Evolutionary conservation across 1,139 yeast species (phyloP).

Genomic region (Arxiozyma slooffiae): DNA sequence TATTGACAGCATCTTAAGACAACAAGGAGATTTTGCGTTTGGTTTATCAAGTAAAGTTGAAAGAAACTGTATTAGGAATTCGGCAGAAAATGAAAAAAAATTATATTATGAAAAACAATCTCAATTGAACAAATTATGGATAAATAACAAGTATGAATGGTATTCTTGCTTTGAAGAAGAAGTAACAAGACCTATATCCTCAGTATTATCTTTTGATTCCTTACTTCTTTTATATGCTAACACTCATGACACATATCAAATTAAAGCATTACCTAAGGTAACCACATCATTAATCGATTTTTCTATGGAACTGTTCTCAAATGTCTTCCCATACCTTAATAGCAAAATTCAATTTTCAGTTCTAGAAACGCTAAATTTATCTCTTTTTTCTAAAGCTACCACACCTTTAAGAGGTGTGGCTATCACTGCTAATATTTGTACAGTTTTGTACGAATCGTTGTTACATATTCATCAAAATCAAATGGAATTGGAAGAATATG

Average conservation of each 20-base stretch:
- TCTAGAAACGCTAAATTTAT: slow-evolving; percentile 64
- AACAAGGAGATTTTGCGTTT: slow-evolving; percentile 35
- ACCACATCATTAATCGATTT: slow-evolving; percentile 58
- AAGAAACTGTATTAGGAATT: slow-evolving; percentile 31
- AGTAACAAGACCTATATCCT: slow-evolving; percentile 32
- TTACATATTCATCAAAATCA: slow-evolving; percentile 23
- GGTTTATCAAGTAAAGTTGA: slow-evolving; percentile 39
- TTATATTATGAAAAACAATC: slow-evolving; percentile 5
- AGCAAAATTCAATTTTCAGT: slow-evolving; percentile 77
- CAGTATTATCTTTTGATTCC: slow-evolving; percentile 36
- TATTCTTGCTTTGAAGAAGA: slow-evolving; percentile 31
- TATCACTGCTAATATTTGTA: slow-evolving; percentile 48
- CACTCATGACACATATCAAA: slow-evolving; percentile 24
- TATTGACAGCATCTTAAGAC: slow-evolving; percentile 19
- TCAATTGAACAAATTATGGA: slow-evolving; percentile 16
- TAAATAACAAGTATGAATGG: slow-evolving; percentile 28
- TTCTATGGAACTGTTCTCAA: slow-evolving; percentile 66
- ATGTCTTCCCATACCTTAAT: slow-evolving; percentile 65
- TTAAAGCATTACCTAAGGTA: slow-evolving; percentile 31
- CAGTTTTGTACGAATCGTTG: slow-evolving; percentile 55
- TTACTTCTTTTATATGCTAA: slow-evolving; percentile 26
- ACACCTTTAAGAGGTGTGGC: slow-evolving; percentile 39
- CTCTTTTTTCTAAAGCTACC: slow-evolving; percentile 34
- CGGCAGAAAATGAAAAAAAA: slow-evolving; percentile 30
- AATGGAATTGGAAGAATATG: slow-evolving; percentile 36